These are phyloP conservation scores for Aspergillus bertholletiae DNA, from an alignment of 495 filamentous ascomycete genomes.

Conservation along the genomic window DNA sequence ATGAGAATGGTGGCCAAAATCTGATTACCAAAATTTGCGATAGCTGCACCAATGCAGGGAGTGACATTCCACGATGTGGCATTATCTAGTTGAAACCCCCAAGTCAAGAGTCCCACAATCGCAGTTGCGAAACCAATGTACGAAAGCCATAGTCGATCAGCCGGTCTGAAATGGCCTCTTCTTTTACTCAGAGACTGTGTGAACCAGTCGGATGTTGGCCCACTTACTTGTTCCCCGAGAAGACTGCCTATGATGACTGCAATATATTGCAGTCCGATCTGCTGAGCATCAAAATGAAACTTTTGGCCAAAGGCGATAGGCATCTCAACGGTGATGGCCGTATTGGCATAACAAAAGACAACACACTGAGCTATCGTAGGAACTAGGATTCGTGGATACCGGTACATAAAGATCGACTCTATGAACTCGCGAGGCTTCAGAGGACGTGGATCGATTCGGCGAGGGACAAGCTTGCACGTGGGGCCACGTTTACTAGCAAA, in stretches of 20 bases:
- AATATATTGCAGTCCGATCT: constrained; percentile 36
- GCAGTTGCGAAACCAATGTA: constrained; percentile 28
- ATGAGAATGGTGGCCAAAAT: constrained; percentile 31
- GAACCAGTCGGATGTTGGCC: constrained; percentile 29
- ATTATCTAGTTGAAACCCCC: constrained; percentile 27
- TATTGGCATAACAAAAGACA: constrained; percentile 30
- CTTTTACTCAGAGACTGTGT: constrained; percentile 10
- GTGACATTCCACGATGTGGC: constrained; percentile 29
- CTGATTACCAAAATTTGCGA: constrained; percentile 34
- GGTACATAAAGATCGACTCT: constrained; percentile 18
- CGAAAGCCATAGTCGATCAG: constrained; percentile 32
- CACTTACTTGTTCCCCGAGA: constrained; percentile 33
- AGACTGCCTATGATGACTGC: constrained; percentile 33
- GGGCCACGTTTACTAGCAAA: neutral
- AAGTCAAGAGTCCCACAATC: constrained; percentile 25
- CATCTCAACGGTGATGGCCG: constrained; percentile 31
- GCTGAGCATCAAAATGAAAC: constrained; percentile 30
- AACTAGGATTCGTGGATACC: constrained; percentile 20
- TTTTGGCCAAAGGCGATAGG: constrained; percentile 27
- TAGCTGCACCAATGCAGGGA: constrained; percentile 29
- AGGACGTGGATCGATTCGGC: constrained; percentile 16
- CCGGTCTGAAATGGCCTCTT: constrained; percentile 15
- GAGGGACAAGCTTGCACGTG: constrained; percentile 16
- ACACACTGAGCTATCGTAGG: constrained; percentile 26
- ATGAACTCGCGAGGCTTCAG: constrained; percentile 17